phyloP scores from a whole-genome alignment of 208 protist genomes.

The Trypanosoma platydactyli region DNA sequence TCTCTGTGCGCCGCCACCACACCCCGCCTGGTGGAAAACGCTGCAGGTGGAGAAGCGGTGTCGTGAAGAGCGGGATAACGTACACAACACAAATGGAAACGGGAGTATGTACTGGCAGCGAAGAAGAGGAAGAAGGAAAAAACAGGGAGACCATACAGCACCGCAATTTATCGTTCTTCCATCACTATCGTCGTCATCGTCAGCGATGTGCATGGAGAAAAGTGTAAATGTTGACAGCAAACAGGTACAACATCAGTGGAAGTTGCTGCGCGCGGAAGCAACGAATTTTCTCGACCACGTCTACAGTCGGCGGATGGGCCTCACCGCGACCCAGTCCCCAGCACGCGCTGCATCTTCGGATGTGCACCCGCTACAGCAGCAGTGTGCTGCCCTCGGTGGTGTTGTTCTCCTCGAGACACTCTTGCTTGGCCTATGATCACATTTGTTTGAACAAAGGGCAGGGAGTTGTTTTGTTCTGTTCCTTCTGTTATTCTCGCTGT shows the following conservation, averaged over 20 bases:
- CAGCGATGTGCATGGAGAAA: not conserved
- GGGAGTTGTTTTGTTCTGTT: not conserved
- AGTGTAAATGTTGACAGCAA: not conserved
- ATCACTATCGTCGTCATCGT: not conserved
- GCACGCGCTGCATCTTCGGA: slow-evolving; percentile 27
- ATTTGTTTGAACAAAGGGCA: not conserved
- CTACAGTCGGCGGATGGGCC: slow-evolving; percentile 7
- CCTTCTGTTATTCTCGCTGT: slow-evolving; percentile 3
- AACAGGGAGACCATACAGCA: not conserved
- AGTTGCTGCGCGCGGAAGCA: slow-evolving; percentile 4
- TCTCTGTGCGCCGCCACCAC: slow-evolving; percentile 12
- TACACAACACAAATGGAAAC: not conserved
- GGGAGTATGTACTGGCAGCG: not conserved
- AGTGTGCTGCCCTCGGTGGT: slow-evolving; percentile 33
- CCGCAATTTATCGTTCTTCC: not conserved
- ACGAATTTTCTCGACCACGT: slow-evolving; percentile 25
- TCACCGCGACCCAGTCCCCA: slow-evolving; percentile 21
- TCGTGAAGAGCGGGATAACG: not conserved
- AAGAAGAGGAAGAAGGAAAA: not conserved
- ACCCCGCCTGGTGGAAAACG: slow-evolving; percentile 19
- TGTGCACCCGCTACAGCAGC: slow-evolving; percentile 16
- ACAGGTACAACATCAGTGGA: not conserved
- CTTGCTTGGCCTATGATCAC: slow-evolving; percentile 20
- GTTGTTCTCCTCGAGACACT: slow-evolving; percentile 40
- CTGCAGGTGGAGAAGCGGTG: not conserved